A percentile compares a stretch with the other conserved stretches of the same genome.
These are phyloP conservation scores for Colletotrichum lini DNA, from an alignment of 2,329 filamentous ascomycete genomes.

Conservation along the genomic window DNA sequence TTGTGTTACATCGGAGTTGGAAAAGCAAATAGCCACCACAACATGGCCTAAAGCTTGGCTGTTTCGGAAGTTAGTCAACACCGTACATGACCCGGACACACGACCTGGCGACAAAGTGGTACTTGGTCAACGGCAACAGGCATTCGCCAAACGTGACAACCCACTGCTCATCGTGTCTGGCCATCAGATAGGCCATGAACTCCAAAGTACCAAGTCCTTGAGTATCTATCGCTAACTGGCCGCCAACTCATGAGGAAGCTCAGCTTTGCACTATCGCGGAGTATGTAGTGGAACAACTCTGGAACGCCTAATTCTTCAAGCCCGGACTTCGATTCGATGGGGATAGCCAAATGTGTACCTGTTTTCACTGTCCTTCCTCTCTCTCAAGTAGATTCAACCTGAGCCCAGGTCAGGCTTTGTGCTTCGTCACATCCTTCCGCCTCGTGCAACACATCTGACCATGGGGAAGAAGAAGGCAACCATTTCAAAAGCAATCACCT, in stretches of 20 bases:
- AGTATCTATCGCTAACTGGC: too few species aligned
- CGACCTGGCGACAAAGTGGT: slow-evolving; percentile 7
- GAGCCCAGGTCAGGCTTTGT: background rate
- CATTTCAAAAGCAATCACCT: background rate
- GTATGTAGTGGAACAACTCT: slow-evolving; percentile 1
- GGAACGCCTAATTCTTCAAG: slow-evolving; percentile 6
- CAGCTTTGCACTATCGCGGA: background rate
- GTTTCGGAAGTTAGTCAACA: background rate
- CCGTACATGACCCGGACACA: slow-evolving; percentile 1
- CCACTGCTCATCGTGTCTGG: background rate
- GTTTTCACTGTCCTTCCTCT: background rate
- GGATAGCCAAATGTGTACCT: background rate
- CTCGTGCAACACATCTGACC: slow-evolving; percentile 2
- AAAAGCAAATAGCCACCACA: background rate
- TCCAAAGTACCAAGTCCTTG: background rate
- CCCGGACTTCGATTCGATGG: background rate
- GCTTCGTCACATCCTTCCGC: slow-evolving; percentile 16
- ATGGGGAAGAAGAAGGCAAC: background rate
- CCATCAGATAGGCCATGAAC: background rate
- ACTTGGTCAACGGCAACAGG: slow-evolving; percentile 8
- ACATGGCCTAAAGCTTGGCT: slow-evolving; percentile 3
- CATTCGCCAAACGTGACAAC: slow-evolving; percentile 5
- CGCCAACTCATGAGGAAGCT: background rate
- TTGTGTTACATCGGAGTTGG: background rate
- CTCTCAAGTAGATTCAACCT: background rate